Evolutionary conservation across 176 grass and related monocot species (phyloP).

Genomic region (Carex pumila): DNA sequence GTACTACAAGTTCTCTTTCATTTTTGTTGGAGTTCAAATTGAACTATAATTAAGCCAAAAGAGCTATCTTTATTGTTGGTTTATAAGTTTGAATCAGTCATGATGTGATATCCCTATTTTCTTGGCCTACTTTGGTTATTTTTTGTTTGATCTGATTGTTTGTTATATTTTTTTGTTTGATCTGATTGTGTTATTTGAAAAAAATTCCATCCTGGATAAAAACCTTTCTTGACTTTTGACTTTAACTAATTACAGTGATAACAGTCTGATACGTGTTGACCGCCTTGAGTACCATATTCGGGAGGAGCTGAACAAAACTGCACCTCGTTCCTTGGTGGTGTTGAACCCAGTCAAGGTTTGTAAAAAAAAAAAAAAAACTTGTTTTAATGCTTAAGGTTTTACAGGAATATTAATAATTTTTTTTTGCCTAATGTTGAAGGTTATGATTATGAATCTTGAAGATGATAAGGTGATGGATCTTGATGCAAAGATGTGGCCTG

Average conservation of each 20-base stretch:
- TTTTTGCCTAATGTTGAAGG: constrained; percentile 29
- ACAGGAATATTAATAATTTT: not conserved
- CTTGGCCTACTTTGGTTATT: not conserved
- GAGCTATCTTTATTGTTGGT: not conserved
- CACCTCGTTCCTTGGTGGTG: constrained; percentile 73
- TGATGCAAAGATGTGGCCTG: constrained; percentile 97
- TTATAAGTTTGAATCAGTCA: not conserved
- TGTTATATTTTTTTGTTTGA: not conserved
- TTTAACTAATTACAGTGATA: constrained; percentile 68
- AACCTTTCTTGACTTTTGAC: not conserved
- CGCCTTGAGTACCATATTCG: constrained; percentile 93
- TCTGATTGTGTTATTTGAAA: not conserved
- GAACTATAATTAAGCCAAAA: not conserved
- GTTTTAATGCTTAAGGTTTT: not conserved
- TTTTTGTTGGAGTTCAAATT: not conserved
- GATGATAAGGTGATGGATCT: constrained; percentile 62
- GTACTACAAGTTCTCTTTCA: not conserved
- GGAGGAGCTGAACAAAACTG: constrained; percentile 93
- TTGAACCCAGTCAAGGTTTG: constrained; percentile 89
- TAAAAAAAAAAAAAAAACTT: not conserved
- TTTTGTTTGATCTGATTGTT: not conserved
- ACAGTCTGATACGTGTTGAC: constrained; percentile 83
- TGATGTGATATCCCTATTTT: not conserved
- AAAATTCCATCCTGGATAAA: not conserved
- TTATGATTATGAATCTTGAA: constrained; percentile 95